Evolutionary conservation across 73 alveolate species (phyloP), one percentile per base, ranked within the genome.

Genomic region (Paramecium bursaria): DNA sequence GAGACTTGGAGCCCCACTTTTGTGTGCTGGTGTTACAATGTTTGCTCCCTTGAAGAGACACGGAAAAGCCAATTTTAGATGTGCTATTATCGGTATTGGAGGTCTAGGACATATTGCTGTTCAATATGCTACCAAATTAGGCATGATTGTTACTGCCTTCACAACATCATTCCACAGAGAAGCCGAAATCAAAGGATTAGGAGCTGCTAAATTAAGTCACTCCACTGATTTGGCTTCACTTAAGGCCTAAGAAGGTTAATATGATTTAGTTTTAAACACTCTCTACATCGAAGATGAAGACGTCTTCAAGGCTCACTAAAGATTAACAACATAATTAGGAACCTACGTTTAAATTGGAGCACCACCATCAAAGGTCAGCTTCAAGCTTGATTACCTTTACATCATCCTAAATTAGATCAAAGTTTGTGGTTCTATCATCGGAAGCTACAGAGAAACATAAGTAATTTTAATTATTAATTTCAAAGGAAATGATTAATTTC

Each of bases 71-170:
- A 86, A 73, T 22, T 74, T 33, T 29, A 0, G 75, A 75, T 87
- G 87, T 29, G 94, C 90, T 2, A 86, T 90, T 42, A 60, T 87
- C 15, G 95, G 95, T 5, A 44, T 79, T 27, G 95, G 95, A 15
- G 95, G 95, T 1, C 80, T 90, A 14, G 95, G 95, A 27, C 95
- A 90, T 75, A 50, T 90, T 54, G 95, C 94, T 22, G 77, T 90
- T 48, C 44, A 90, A 67, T 90, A 75, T 77, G 92, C 92, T 14
- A 54, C 75, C 42, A 86, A 73, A 53, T 39, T 90, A 13, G 95
- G 93, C 14, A 61, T 57, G 75, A 50, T 74, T n/a, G 94, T 87
- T 25, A 75, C 94, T 21, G 95, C 93, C 21, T 74, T 90, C 46
- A 42, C 92, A 39, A 47, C 86, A 22, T 21, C 74, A 27, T 51